phyloP scores from a whole-genome alignment of 352 stramenopile genomes.

The Globisporangium sylvaticum region DNA sequence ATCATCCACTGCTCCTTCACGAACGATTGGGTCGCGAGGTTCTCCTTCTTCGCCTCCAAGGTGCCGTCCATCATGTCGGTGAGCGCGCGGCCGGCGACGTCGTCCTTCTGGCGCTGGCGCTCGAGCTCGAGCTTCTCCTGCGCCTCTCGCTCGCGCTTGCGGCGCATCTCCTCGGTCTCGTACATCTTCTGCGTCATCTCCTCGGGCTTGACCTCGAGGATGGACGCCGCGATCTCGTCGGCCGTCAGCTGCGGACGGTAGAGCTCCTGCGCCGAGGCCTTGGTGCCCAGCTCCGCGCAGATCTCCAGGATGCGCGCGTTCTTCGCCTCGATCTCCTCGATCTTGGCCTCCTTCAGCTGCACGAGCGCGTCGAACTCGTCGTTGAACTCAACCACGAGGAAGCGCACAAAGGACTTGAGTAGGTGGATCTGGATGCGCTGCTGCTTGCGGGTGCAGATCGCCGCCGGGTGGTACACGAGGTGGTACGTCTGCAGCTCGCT shows the following conservation, averaged over 20 bases:
- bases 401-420: conserved; percentile 65
- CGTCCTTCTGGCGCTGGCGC: conserved; percentile 69
- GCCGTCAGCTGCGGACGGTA: conserved; percentile 48
- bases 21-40: conserved; percentile 46
- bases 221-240: conserved; percentile 61
- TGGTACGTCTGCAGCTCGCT: conserved; percentile 48
- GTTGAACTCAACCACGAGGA: conserved; percentile 81
- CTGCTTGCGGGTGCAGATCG: conserved; percentile 77
- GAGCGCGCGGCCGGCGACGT: conserved; percentile 74
- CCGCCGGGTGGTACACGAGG: conserved; percentile 87
- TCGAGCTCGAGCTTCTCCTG: conserved; percentile 32
- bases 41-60: conserved; percentile 87
- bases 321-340: conserved; percentile 87
- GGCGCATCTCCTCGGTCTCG: conserved; percentile 64
- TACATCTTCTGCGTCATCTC: conserved; percentile 89
- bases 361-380: conserved; percentile 72
- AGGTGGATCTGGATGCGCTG: conserved; percentile 85
- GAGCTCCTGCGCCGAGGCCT: conserved; percentile 19
- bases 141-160: conserved; percentile 41
- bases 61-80: conserved; percentile 94
- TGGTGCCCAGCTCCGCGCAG: conserved; percentile 43
- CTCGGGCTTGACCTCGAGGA: conserved; percentile 56
- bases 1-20: conserved; percentile 90
- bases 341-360: conserved; percentile 71
- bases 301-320: conserved; percentile 90